Conservation (phyloP, 2,329 filamentous ascomycete genomes). For the Coniosporium tulheliwenetii region DNA sequence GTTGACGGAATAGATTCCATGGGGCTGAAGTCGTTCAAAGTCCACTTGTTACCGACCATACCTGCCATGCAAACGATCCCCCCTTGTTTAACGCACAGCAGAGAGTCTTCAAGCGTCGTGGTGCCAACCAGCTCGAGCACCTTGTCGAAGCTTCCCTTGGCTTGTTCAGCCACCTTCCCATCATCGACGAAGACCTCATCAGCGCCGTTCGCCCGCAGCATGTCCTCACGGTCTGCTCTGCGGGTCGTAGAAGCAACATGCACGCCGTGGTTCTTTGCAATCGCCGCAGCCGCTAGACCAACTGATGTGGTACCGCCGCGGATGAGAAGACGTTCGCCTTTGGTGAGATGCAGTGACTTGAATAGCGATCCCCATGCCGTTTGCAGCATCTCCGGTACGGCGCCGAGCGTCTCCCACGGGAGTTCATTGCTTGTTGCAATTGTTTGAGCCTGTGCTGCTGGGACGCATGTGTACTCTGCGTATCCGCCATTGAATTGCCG, state of each 20-base stretch:
- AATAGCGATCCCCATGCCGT: conserved; percentile 31
- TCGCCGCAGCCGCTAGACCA: conserved; percentile 29
- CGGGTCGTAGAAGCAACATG: conserved; percentile 26
- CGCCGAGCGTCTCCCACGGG: conserved; percentile 27
- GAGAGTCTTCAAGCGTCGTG: conserved; percentile 26
- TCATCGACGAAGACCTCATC: conserved; percentile 29
- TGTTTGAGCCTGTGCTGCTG: conserved; percentile 22
- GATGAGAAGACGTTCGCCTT: conserved; percentile 29
- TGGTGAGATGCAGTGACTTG: conserved; percentile 19
- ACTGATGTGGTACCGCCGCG: conserved; percentile 33
- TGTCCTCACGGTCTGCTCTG: conserved; percentile 15
- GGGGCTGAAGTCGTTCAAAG: conserved; percentile 21
- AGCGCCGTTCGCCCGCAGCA: conserved; percentile 24
- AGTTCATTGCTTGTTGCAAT: conserved; percentile 16
- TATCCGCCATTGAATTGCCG: conserved; percentile 32
- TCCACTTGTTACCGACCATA: conserved; percentile 29
- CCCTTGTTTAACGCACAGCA: conserved; percentile 20
- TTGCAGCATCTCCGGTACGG: conserved; percentile 35
- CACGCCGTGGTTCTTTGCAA: conserved; percentile 26
- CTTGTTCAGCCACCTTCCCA: conserved; percentile 21
- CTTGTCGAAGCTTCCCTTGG: conserved; percentile 25
- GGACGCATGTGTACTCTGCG: conserved; percentile 32
- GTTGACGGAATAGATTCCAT: conserved; percentile 26
- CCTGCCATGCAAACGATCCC: conserved; percentile 31
- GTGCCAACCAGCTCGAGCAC: conserved; percentile 31